A percentile compares a stretch with the other conserved stretches of the same genome.
phyloP scores from a whole-genome alignment of 495 filamentous ascomycete species.

The Wilcoxina mikolae region DNA sequence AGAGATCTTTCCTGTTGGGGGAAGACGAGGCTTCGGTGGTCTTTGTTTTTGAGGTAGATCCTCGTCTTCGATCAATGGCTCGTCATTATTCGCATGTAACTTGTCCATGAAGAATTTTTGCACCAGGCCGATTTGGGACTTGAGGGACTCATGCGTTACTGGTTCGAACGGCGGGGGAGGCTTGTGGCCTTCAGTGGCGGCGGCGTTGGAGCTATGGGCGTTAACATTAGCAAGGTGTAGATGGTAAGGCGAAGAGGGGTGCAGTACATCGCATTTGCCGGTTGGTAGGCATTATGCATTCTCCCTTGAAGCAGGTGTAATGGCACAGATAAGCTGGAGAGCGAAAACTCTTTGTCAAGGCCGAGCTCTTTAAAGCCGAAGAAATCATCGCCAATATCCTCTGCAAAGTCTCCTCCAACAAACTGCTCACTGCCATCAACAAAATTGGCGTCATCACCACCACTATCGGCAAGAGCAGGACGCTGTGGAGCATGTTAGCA shows the following conservation, averaged over 20 bases:
- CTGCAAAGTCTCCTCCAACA: conserved; percentile 87
- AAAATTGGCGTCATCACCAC: conserved; percentile 78
- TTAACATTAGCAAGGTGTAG: conserved; percentile 13
- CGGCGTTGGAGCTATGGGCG: conserved; percentile 30
- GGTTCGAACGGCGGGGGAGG: conserved; percentile 60
- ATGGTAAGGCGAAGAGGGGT: neutral
- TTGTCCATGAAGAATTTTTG: conserved; percentile 82
- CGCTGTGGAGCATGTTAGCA: conserved; percentile 31
- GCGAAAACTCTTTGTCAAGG: conserved; percentile 74
- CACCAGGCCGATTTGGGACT: conserved; percentile 67
- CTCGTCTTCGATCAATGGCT: conserved; percentile 83
- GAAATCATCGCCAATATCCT: conserved; percentile 95
- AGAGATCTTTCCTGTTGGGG: conserved; percentile 87
- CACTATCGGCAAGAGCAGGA: conserved; percentile 65
- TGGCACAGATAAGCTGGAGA: conserved; percentile 74
- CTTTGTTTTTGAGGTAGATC: conserved; percentile 85
- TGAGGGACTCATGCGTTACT: conserved; percentile 62
- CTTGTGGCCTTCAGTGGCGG: conserved; percentile 47
- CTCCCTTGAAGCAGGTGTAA: conserved; percentile 86
- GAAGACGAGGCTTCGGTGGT: conserved; percentile 78
- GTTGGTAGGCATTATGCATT: conserved; percentile 64
- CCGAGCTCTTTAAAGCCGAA: conserved; percentile 96
- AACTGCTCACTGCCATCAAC: conserved; percentile 96
- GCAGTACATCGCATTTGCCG: conserved; percentile 43
- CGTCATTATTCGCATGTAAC: conserved; percentile 70